Conservation (phyloP, 2,329 filamentous ascomycete species). For the Phialemoniopsis sp. region DNA sequence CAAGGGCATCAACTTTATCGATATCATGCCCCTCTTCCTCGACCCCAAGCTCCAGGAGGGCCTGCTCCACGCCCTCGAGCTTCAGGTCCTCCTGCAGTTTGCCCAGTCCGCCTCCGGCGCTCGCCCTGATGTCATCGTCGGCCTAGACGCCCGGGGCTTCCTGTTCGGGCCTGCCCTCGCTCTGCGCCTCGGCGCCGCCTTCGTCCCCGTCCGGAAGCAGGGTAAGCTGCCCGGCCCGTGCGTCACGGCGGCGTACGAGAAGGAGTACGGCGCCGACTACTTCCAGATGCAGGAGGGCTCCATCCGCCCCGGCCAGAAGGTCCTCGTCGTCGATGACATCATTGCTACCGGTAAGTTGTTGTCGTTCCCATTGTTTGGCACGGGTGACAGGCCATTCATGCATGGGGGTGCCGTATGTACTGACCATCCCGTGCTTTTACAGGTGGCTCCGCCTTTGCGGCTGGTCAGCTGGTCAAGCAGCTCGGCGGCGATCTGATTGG, state of each 20-base stretch:
- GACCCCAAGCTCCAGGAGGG: constrained; percentile 67
- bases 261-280: constrained; percentile 93
- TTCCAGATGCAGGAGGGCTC: constrained; percentile 94
- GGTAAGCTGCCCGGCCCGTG: constrained; percentile 93
- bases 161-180: constrained; percentile 90
- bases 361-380: constrained; percentile 1
- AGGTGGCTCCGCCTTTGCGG: constrained; percentile 91
- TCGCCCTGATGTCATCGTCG: constrained; percentile 85
- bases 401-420: background rate
- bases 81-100: constrained; percentile 68
- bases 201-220: constrained; percentile 91
- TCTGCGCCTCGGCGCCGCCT: constrained; percentile 74
- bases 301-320: constrained; percentile 81
- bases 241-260: constrained; percentile 80
- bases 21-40: constrained; percentile 95
- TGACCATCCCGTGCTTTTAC: constrained; percentile 3
- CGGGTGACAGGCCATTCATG: background rate
- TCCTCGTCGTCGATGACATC: constrained; percentile 93
- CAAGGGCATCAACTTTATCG: constrained; percentile 91
- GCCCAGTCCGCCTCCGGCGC: constrained; percentile 28
- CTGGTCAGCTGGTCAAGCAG: constrained; percentile 79
- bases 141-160: constrained; percentile 91
- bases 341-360: constrained; percentile 83
- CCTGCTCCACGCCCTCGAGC: constrained; percentile 79
- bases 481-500: constrained; percentile 82